Base-by-base conservation (phyloP, 1,139 yeast species). In the Magnusiomyces magnusii region DNA sequence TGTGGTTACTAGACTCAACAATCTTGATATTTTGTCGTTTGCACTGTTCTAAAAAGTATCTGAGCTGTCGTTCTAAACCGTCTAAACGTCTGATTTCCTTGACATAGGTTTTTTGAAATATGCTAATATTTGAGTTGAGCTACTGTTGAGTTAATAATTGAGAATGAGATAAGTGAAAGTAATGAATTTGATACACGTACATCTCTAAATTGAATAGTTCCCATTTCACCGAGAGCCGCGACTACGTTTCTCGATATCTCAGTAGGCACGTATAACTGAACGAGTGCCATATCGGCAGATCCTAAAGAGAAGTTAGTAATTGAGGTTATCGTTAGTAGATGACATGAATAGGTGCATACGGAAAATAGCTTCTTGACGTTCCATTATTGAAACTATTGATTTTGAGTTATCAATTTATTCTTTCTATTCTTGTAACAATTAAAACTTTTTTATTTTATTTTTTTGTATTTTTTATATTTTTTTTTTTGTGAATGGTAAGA, bases 231-330 rank as follows among this genome's bases (percentile, higher is more conserved):
- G 55, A 93, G 75, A 1, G 87, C 81, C 55, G 86, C 83, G n/a
- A 92, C 95, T 62, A 92, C 85, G 62, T 92, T 96, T 62, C 97
- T 79, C 13, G 96, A 87, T 62, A 91, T 83, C 72, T 93, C 99
- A 36, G 87, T 84, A 19, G 99, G 92, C 60, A 95, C 85, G 73
- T 88, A 93, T 69, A 93, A 81, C 76, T 93, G 98, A 49, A 92
- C 92, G 63, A 93, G 79, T 51, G 93, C 81, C 98, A 93, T 93
- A 62, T 92, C 95, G 75, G 97, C 98, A 61, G 97, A 89, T 63
- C 96, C 78, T 71, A 93, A 84, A 73, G 88, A n/a, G n/a, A n/a
- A n/a, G n/a, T n/a, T n/a, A n/a, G n/a, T n/a, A n/a, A n/a, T n/a
- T n/a, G n/a, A n/a, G n/a, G n/a, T n/a, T n/a, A n/a, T n/a, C n/a